phyloP scores from a whole-genome alignment of 257 asterid species.

The Fraxinus americana region DNA sequence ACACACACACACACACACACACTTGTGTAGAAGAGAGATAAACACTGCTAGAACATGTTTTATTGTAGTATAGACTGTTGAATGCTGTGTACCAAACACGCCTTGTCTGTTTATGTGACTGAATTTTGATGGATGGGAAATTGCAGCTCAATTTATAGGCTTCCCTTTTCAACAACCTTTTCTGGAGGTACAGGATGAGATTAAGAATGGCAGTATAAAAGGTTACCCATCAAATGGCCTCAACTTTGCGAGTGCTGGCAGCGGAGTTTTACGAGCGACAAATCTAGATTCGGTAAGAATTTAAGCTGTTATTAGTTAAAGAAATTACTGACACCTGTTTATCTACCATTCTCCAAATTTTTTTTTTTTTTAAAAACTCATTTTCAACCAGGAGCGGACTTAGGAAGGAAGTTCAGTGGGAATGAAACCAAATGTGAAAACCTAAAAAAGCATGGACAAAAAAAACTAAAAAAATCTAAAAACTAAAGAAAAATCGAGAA shows the following conservation, averaged over 20 bases:
- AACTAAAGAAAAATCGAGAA: too few species aligned
- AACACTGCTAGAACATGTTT: too few species aligned
- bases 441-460: too few species aligned
- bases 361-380: too few species aligned
- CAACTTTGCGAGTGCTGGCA: conserved; percentile 90
- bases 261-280: conserved; percentile 65
- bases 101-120: background rate
- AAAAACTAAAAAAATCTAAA: too few species aligned
- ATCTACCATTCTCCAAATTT: too few species aligned
- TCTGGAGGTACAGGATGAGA: conserved; percentile 46
- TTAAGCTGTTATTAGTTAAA: background rate
- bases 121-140: background rate
- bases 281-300: conserved; percentile 55
- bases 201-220: conserved; percentile 39
- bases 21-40: too few species aligned
- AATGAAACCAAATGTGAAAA: too few species aligned
- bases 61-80: background rate
- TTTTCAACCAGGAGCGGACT: too few species aligned
- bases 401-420: too few species aligned
- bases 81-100: background rate
- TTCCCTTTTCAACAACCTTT: conserved; percentile 69
- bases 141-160: conserved; percentile 59
- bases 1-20: too few species aligned
- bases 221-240: conserved; percentile 65
- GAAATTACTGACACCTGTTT: background rate